Conservation (phyloP, 2,329 filamentous ascomycete genomes). For the Ascochyta fabae region DNA sequence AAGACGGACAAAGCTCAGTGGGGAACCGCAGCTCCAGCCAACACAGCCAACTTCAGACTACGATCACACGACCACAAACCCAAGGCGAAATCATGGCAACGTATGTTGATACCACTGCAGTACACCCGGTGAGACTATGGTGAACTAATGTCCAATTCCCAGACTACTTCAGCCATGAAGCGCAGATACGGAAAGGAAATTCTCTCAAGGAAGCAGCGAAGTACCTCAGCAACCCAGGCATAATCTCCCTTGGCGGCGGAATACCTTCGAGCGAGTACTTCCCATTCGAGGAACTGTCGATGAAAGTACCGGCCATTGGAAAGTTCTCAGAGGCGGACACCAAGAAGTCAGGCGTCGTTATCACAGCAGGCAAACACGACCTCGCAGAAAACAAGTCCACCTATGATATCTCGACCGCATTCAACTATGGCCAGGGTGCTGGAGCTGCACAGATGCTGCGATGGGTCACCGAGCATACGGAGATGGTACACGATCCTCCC, state of each 20-base stretch:
- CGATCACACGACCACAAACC: constrained; percentile 69
- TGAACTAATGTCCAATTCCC: constrained; percentile 1
- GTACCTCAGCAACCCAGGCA: constrained; percentile 77
- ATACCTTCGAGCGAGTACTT: constrained; percentile 90
- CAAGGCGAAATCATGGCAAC: constrained; percentile 81
- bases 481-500: constrained; percentile 84
- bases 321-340: constrained; percentile 75
- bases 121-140: too few species aligned
- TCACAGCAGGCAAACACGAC: constrained; percentile 85
- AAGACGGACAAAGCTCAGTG: constrained; percentile 73
- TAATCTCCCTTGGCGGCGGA: constrained; percentile 93
- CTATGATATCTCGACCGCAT: constrained; percentile 81
- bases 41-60: constrained; percentile 81
- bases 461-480: constrained; percentile 93
- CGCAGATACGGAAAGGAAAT: constrained; percentile 60
- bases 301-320: constrained; percentile 74
- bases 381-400: constrained; percentile 67
- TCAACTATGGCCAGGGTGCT: constrained; percentile 91
- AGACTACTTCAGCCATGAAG: constrained; percentile 56
- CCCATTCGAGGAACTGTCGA: constrained; percentile 78
- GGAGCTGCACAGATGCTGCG: constrained; percentile 87
- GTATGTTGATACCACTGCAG: constrained; percentile 60
- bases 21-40: constrained; percentile 78
- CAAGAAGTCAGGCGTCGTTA: constrained; percentile 62
- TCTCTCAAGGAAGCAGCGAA: constrained; percentile 84